Conservation (phyloP, 371 early-diverging fungal genomes). For the Blakeslea trispora region DNA sequence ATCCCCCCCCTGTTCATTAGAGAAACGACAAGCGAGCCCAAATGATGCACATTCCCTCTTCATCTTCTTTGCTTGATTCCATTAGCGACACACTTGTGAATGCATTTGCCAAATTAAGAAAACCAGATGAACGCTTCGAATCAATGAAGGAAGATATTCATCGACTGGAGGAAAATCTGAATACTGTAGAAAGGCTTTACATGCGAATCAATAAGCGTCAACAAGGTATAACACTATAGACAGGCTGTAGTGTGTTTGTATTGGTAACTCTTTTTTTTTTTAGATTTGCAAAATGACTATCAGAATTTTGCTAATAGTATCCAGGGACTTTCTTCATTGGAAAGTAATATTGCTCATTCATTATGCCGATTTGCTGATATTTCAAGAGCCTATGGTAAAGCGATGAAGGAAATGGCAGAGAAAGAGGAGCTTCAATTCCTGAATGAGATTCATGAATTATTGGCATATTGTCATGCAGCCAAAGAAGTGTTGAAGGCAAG, state of each 20-base stretch:
- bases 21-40: slow-evolving; percentile 45
- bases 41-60: slow-evolving; percentile 26
- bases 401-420: slow-evolving; percentile 75
- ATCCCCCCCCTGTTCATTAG: slow-evolving; percentile 19
- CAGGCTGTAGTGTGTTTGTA: neutral
- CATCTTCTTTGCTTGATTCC: slow-evolving; percentile 39
- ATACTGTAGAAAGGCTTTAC: slow-evolving; percentile 76
- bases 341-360: slow-evolving; percentile 78
- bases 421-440: slow-evolving; percentile 51
- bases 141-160: slow-evolving; percentile 79
- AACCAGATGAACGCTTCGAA: slow-evolving; percentile 85
- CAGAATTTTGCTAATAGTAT: slow-evolving; percentile 74
- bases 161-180: slow-evolving; percentile 84
- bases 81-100: slow-evolving; percentile 81
- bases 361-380: slow-evolving; percentile 76
- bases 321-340: slow-evolving; percentile 76
- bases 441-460: slow-evolving; percentile 78
- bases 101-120: slow-evolving; percentile 87
- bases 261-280: too few relatives aligned
- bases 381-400: slow-evolving; percentile 62
- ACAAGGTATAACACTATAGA: slow-evolving; percentile 21
- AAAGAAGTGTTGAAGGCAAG: slow-evolving; percentile 79
- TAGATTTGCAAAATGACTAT: slow-evolving; percentile 80
- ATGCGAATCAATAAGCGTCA: slow-evolving; percentile 79
- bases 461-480: slow-evolving; percentile 87